Evolutionary conservation across 176 grass and related monocot species (phyloP).

Genomic region (Miscanthus lutarioriparius): DNA sequence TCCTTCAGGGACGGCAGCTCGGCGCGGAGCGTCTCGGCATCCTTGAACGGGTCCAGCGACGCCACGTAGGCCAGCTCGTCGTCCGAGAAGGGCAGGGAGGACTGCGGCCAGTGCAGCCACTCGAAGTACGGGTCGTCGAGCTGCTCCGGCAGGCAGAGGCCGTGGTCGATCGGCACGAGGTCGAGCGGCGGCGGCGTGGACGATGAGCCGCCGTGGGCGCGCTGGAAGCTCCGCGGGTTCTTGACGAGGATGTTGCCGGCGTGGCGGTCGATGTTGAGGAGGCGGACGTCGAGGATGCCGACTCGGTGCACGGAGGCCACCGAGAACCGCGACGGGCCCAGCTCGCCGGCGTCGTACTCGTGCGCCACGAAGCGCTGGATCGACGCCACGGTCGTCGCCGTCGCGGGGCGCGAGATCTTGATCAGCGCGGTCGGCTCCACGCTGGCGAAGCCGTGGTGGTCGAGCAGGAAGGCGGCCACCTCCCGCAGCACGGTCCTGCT

Average conservation of each 20-base stretch:
- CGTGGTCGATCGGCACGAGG: slow-evolving; percentile 93
- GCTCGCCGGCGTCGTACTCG: slow-evolving; percentile 80
- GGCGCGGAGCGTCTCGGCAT: slow-evolving; percentile 66
- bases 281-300: slow-evolving; percentile 87
- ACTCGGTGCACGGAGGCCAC: slow-evolving; percentile 75
- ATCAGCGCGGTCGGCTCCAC: slow-evolving; percentile 78
- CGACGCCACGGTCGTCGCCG: slow-evolving; percentile 49
- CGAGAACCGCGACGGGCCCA: slow-evolving; percentile 83
- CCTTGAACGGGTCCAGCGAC: slow-evolving; percentile 65
- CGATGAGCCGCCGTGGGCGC: background rate
- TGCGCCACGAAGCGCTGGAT: slow-evolving; percentile 85
- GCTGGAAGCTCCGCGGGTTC: slow-evolving; percentile 11
- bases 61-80: slow-evolving; percentile 56
- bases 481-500: slow-evolving; percentile 62
- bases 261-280: slow-evolving; percentile 96
- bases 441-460: slow-evolving; percentile 72
- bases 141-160: slow-evolving; percentile 83
- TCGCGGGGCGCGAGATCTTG: slow-evolving; percentile 53
- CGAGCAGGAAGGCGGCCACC: slow-evolving; percentile 90
- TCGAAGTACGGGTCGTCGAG: slow-evolving; percentile 94
- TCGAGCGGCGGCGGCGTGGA: slow-evolving; percentile 30
- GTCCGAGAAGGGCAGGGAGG: slow-evolving; percentile 54
- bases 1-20: slow-evolving; percentile 69
- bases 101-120: slow-evolving; percentile 96
- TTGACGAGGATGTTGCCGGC: slow-evolving; percentile 97